A percentile compares a stretch with the other conserved stretches of the same genome.
Evolutionary conservation across 352 stramenopile genomes (phyloP).

Genomic region (Pythium diclinum): DNA sequence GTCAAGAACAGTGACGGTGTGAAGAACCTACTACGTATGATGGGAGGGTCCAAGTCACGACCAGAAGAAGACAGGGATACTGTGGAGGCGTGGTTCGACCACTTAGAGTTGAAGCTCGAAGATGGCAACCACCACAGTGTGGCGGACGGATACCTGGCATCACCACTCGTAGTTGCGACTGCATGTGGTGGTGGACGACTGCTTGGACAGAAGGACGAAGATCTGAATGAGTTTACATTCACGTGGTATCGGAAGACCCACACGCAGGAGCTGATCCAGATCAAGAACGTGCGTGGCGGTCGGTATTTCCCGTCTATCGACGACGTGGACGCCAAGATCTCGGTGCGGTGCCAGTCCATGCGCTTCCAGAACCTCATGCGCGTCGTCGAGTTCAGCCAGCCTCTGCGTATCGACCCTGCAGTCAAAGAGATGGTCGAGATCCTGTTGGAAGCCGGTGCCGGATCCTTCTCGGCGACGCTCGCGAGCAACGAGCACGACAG

Average conservation of each 20-base stretch:
- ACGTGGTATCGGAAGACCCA: slow-evolving; percentile 68
- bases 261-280: slow-evolving; percentile 55
- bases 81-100: slow-evolving; percentile 57
- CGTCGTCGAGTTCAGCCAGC: slow-evolving; percentile 48
- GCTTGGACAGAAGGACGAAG: slow-evolving; percentile 58
- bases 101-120: slow-evolving; percentile 51
- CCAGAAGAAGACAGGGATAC: slow-evolving; percentile 61
- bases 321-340: slow-evolving; percentile 56
- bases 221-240: slow-evolving; percentile 53
- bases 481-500: slow-evolving; percentile 76
- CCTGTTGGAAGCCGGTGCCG: slow-evolving; percentile 59
- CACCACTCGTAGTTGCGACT: slow-evolving; percentile 50
- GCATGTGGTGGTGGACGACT: slow-evolving; percentile 36
- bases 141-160: slow-evolving; percentile 31
- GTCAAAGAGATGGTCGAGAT: slow-evolving; percentile 72
- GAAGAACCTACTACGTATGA: slow-evolving; percentile 77
- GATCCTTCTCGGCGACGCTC: slow-evolving; percentile 76
- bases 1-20: slow-evolving; percentile 66
- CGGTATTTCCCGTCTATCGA: slow-evolving; percentile 73
- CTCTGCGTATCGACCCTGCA: slow-evolving; percentile 52
- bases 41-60: slow-evolving; percentile 43
- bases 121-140: slow-evolving; percentile 2
- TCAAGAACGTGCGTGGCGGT: slow-evolving; percentile 52
- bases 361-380: slow-evolving; percentile 57
- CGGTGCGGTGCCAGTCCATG: slow-evolving; percentile 57